A percentile compares a stretch with the other conserved stretches of the same genome.
Evolutionary conservation across 192 early-diverging fungal genomes (phyloP).

Genomic region (Entophlyctis luteolus): DNA sequence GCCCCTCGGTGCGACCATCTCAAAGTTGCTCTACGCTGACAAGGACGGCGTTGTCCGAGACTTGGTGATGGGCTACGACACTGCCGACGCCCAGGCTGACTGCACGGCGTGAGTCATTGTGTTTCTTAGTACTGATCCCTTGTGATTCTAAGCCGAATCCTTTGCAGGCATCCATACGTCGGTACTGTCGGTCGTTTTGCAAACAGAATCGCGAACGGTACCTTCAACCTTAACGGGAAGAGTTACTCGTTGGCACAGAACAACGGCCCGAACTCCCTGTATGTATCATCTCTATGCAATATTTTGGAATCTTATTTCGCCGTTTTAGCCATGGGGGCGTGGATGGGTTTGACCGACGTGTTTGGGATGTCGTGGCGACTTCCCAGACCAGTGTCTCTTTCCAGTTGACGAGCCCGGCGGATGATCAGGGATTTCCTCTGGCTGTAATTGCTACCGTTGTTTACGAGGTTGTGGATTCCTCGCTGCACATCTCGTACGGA

Average conservation of each 20-base stretch:
- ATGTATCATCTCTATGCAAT: too few relatives aligned
- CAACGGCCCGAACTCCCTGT: slow-evolving; percentile 71
- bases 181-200: neutral
- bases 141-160: slow-evolving; percentile 48
- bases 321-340: slow-evolving; percentile 66
- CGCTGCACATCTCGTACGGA: slow-evolving; percentile 39
- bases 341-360: slow-evolving; percentile 66
- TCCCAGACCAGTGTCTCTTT: slow-evolving; percentile 55
- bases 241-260: slow-evolving; percentile 58
- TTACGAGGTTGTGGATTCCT: slow-evolving; percentile 41
- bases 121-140: too few relatives aligned
- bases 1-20: slow-evolving; percentile 24
- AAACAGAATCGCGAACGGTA: neutral
- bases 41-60: neutral
- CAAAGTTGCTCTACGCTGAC: neutral
- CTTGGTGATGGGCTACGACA: slow-evolving; percentile 65
- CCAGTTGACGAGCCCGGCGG: slow-evolving; percentile 57
- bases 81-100: slow-evolving; percentile 27
- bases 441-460: slow-evolving; percentile 53
- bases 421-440: slow-evolving; percentile 80
- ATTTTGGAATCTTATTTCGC: too few relatives aligned
- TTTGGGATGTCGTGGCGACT: slow-evolving; percentile 52
- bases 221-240: slow-evolving; percentile 60
- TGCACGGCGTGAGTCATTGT: neutral
- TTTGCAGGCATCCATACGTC: neutral